Base-by-base conservation (phyloP, 768 basidiomycete genomes). In the Antrodiella citrinella region DNA sequence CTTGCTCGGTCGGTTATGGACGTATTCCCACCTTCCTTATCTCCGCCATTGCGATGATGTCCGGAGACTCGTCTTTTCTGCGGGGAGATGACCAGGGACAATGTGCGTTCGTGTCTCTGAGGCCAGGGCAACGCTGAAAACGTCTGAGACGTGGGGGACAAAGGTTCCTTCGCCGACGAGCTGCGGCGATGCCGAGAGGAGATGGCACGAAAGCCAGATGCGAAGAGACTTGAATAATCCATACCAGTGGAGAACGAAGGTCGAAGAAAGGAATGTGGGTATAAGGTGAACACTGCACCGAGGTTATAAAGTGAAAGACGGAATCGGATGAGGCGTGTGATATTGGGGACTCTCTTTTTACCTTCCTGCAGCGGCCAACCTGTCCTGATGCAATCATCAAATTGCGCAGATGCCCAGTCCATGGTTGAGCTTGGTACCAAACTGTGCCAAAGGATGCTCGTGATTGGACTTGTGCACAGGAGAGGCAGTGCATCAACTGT, bases 201-300 rank as follows among this genome's bases (percentile, higher is more conserved):
- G 38, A 68, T 68, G 3, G 56, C 58, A n/a, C 56, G 58, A 7
- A 69, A 56, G 11, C 68, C 68, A 10, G 68, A 69, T 45, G 67
- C 60, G 49, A 69, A 69, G 44, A 69, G 39, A 26, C 42, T 66
- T 12, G 68, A 69, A 50, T 69, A 69, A 44, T 51, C 50, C 54
- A 54, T 54, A 43, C 30, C 9, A 5, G 50, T 26, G 30, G 35
- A 23, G 42, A 18, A 24, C 18, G 45, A 47, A 21, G 7, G 30
- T n/a, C 19, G 41, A 43, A 43, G 41, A 43, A 43, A 43, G 9
- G 41, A 43, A 43, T 43, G 41, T 5, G 41, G 41, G 30, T 35
- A 35, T 15, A 35, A 15, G 30, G 15, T 15, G 7, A 35, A 35
- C 7, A 35, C 7, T 15, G 15, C 7, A 35, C 30, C 7, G 15